Evolutionary conservation across 305 asterid species (phyloP).

Genomic region (Fraxinus sp.): DNA sequence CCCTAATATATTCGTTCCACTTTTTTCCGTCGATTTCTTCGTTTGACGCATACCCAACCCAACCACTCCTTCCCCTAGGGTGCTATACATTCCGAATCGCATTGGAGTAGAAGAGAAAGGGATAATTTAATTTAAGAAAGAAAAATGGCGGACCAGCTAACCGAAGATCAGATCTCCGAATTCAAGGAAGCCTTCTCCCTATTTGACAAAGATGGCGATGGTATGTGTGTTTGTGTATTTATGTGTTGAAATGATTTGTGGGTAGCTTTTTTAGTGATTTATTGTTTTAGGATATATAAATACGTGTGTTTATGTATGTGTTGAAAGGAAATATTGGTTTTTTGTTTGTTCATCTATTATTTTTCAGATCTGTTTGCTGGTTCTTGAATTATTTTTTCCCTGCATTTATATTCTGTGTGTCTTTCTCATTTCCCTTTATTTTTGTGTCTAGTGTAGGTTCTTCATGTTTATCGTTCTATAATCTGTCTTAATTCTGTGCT

Average conservation of each 20-base stretch:
- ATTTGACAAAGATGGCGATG: slow-evolving; percentile 39
- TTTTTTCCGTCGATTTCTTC: background rate
- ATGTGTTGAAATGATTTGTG: slow-evolving; percentile 3
- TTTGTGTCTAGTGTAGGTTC: background rate
- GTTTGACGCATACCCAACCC: background rate
- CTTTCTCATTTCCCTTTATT: background rate
- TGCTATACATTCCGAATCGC: background rate
- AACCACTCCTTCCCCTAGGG: background rate
- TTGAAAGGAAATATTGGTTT: background rate
- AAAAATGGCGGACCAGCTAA: slow-evolving; percentile 37
- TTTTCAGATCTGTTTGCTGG: background rate
- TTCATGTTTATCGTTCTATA: background rate
- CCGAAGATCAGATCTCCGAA: slow-evolving; percentile 43
- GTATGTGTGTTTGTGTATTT: background rate
- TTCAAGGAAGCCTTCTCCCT: slow-evolving; percentile 39
- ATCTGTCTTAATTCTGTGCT: background rate
- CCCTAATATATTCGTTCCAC: background rate
- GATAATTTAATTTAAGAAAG: background rate
- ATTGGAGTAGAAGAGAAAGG: background rate
- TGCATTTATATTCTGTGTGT: background rate
- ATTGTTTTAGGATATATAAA: background rate
- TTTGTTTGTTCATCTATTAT: background rate
- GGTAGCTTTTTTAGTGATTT: background rate
- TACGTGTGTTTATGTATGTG: background rate
- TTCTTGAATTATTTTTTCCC: background rate